Base-by-base conservation (phyloP, 2,329 filamentous ascomycete species). In the Immersiporthe knoxdaviesiana region DNA sequence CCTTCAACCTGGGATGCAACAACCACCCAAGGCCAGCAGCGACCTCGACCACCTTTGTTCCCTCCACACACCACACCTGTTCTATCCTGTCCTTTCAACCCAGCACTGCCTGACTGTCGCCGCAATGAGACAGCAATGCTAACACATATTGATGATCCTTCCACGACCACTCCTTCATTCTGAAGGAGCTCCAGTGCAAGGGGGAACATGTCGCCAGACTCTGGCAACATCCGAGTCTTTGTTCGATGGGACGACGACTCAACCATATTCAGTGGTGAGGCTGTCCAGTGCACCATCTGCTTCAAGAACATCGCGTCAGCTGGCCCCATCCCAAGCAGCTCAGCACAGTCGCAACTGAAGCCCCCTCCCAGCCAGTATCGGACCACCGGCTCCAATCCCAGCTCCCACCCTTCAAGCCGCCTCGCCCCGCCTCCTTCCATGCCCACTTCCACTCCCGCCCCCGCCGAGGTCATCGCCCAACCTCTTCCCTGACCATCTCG, bases 171-270 rank as follows among this genome's bases (percentile, higher is more conserved):
- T 76, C 75, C 76, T 78, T 76, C 75, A 58, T 72, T 67, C 66
- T 73, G 76, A 78, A 77, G 77, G 75, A 78, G 74, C 77, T 73
- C 70, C 77, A 81, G 39, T 41, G n/a, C 39, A 27, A 56, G 59
- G 32, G 35, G 37, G 24, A 44, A 74, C 77, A 87, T 87, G 85
- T 79, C 84, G 74, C 79, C 83, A 74, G 83, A 85, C 75, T 75
- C 79, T 71, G 84, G 83, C 81, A 95, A 97, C 84, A 93, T 99
- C 79, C 92, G 94, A 80, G 95, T 97, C 81, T 97, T 95, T 79
- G 93, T 99, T 80, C 90, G 91, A 82, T 99, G 95, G 92, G 91
- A 93, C 79, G 92, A 97, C 78, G 90, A 95, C 79, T 94, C 92
- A 72, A 66, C 67, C 67, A 67, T 66, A 63, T 99, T 98, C 82